Evolutionary conservation across 2,329 filamentous ascomycete species (phyloP).

Genomic region (Xylaria sp.): DNA sequence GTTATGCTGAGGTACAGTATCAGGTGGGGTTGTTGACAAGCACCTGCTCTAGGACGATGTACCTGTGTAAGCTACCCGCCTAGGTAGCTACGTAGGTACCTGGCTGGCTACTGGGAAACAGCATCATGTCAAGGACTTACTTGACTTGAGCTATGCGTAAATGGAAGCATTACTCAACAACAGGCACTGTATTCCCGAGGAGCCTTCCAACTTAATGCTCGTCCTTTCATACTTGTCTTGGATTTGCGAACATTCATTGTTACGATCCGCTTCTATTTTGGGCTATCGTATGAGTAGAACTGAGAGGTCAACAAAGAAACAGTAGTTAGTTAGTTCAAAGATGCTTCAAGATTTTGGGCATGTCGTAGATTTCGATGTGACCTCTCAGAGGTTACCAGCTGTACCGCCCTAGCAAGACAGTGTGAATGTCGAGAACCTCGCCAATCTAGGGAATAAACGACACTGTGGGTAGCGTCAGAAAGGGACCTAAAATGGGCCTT

Average conservation of each 20-base stretch:
- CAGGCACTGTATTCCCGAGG: neutral
- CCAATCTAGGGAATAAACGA: neutral
- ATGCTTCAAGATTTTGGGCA: neutral
- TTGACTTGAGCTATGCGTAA: neutral
- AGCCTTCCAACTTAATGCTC: neutral
- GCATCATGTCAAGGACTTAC: neutral
- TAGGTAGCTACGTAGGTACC: neutral
- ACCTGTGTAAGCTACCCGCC: constrained; percentile 3
- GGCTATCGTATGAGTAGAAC: neutral
- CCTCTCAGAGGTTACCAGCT: neutral
- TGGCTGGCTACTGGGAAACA: neutral
- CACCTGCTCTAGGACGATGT: neutral
- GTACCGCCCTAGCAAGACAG: constrained; percentile 1
- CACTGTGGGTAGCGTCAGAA: constrained; percentile 9
- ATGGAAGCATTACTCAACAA: neutral
- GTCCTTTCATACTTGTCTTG: neutral
- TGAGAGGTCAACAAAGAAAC: neutral
- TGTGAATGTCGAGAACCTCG: neutral
- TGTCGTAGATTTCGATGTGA: neutral
- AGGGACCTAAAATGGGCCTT: constrained; percentile 23
- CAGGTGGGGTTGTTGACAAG: constrained; percentile 7
- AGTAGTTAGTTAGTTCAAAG: neutral
- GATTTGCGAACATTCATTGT: neutral
- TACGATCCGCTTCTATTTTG: neutral
- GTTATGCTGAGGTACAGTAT: neutral